Evolutionary conservation across 2,329 filamentous ascomycete genomes (phyloP).

Genomic region (Diplodia scrobiculata): DNA sequence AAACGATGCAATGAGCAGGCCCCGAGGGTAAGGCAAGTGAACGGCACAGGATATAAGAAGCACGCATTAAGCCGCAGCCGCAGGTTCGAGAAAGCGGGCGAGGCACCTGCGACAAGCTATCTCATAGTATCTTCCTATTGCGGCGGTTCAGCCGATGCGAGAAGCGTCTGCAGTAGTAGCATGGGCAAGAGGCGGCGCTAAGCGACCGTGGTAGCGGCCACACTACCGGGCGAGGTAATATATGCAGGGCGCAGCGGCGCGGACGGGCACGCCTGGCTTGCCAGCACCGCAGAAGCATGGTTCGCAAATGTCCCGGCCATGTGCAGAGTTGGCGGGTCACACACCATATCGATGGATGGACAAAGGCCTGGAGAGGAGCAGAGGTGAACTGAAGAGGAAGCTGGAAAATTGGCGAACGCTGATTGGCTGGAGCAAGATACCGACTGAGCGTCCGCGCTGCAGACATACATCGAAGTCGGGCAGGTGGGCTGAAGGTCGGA

Average conservation of each 20-base stretch:
- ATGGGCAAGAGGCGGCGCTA: neutral
- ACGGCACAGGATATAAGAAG: conserved; percentile 1
- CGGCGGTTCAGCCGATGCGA: neutral
- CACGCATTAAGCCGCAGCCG: neutral
- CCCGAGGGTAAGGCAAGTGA: neutral
- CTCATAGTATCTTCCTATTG: conserved; percentile 7
- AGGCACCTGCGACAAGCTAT: neutral
- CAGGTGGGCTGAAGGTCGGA: neutral
- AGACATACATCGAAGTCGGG: neutral
- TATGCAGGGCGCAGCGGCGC: neutral
- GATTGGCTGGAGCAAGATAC: neutral
- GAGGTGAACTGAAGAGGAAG: conserved; percentile 9
- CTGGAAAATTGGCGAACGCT: neutral
- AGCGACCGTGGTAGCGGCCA: neutral
- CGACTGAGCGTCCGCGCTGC: neutral
- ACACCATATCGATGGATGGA: neutral
- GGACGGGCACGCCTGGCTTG: conserved; percentile 1
- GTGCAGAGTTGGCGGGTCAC: neutral
- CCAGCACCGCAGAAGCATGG: conserved; percentile 8
- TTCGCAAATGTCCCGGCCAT: conserved; percentile 1
- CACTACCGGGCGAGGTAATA: neutral
- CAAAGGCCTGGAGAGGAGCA: neutral
- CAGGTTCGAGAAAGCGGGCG: neutral
- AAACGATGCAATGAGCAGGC: neutral
- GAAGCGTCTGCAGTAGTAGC: neutral